These are phyloP conservation scores for Ambrosia trifida DNA, from an alignment of 129 eudicot genomes.

Conservation along the genomic window DNA sequence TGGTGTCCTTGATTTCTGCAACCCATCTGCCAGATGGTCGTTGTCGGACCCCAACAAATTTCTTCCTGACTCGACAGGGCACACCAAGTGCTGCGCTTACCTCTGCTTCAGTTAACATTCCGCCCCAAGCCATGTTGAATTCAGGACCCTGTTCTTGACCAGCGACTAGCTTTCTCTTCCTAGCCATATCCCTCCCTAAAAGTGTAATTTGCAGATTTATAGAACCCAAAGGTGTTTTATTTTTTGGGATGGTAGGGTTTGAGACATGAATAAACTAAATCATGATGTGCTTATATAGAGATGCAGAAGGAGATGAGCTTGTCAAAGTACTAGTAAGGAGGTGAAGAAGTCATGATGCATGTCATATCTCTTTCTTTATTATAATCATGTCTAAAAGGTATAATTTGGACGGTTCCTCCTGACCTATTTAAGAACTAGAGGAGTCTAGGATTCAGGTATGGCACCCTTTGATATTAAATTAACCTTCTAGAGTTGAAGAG, in stretches of 20 bases:
- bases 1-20: slow-evolving; percentile 83
- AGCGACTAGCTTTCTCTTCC: slow-evolving; percentile 58
- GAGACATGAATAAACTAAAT: slow-evolving; percentile 11
- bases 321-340: slow-evolving; percentile 11
- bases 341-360: slow-evolving; percentile 45
- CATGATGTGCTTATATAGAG: slow-evolving; percentile 26
- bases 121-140: slow-evolving; percentile 43
- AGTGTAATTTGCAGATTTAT: slow-evolving; percentile 2
- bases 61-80: slow-evolving; percentile 47
- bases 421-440: slow-evolving; percentile 5
- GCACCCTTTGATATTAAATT: neutral
- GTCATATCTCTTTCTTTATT: slow-evolving; percentile 28
- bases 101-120: slow-evolving; percentile 46
- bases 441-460: slow-evolving; percentile 6
- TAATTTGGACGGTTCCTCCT: slow-evolving; percentile 31
- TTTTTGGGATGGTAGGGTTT: slow-evolving; percentile 2
- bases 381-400: slow-evolving; percentile 28
- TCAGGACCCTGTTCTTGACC: slow-evolving; percentile 36
- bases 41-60: slow-evolving; percentile 70
- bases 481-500: neutral
- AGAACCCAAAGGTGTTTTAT: slow-evolving; percentile 4
- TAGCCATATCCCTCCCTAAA: slow-evolving; percentile 41
- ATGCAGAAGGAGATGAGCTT: slow-evolving; percentile 24
- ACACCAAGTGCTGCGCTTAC: slow-evolving; percentile 43
- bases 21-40: slow-evolving; percentile 90